Evolutionary conservation across 352 stramenopile genomes (phyloP), one percentile per base, ranked within the genome.

Genomic region (Globisporangium paddicum): DNA sequence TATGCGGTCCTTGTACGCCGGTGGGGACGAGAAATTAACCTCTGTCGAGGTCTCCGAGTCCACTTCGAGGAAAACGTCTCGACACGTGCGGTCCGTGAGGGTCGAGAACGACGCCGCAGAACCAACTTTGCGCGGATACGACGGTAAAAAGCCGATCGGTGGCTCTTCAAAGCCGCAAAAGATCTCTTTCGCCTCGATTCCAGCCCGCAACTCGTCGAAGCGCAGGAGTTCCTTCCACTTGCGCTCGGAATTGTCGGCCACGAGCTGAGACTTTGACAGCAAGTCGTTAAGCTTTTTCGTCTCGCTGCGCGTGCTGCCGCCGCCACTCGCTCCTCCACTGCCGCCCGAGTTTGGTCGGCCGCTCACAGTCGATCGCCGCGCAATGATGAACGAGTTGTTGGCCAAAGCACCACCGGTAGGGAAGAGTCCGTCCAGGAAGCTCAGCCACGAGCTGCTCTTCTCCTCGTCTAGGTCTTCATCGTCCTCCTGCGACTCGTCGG

Each of bases 91-190:
- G n/a, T 90, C 75, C 1, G 67, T 66, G 8, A 91, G 65, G 73
- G 86, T 84, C 2, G 78, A 87, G 37, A 89, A 95, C 13, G 75
- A 73, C 21, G 80, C 86, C 14, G 69, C 66, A 0, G 67, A 62
- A 10, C 79, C 83, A 19, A 88, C 63, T 46, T 80, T 76, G 11
- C 86, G 79, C 35, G 86, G 86, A 49, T 79, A 93, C 0, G 83
- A 84, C 11, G 86, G 86, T 19, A 93, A 34, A 47, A 95, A 95
- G 4, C 59, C 60, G 48, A 95, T 93, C 0, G 70, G 54, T 34
- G 86, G 82, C 35, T 95, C 83, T 58, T 93, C 79, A 50, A 95
- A 95, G 0, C 86, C 86, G 50, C 78, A 91, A n/a, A 95, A 88
- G 11, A 91, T 77, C 50, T 95, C 86, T 32, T 93, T 93, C 0